These are phyloP conservation scores for Diophrys sp. DNA, from an alignment of 73 alveolate species.

Conservation along the genomic window DNA sequence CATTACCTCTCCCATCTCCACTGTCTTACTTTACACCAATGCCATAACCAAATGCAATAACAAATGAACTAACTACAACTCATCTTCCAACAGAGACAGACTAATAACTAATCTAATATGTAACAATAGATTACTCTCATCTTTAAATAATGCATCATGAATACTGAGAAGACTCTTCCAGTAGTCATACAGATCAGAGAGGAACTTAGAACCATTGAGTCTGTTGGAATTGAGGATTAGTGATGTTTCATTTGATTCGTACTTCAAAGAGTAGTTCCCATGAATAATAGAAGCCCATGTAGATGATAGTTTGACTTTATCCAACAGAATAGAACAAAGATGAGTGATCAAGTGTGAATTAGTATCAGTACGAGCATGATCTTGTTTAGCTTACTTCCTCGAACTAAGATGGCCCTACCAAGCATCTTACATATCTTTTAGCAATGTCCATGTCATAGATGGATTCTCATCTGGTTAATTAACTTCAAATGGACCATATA, in stretches of 20 bases:
- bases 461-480: not conserved
- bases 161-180: not conserved
- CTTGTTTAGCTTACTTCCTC: not conserved
- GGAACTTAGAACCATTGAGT: not conserved
- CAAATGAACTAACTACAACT: not conserved
- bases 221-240: not conserved
- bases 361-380: not conserved
- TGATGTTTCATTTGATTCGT: not conserved
- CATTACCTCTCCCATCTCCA: not conserved
- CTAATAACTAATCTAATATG: not conserved
- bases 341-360: not conserved
- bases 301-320: not conserved
- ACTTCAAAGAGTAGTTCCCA: not conserved
- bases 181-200: not conserved
- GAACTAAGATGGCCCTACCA: not conserved
- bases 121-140: not conserved
- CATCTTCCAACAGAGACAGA: not conserved
- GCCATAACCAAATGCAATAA: not conserved
- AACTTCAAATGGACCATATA: constrained; percentile 9
- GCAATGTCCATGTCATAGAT: not conserved
- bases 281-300: not conserved
- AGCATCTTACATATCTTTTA: not conserved
- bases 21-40: not conserved
- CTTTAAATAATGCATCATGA: not conserved
- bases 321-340: not conserved